These are phyloP conservation scores for Malassezia cuniculi DNA, from an alignment of 1,284 basidiomycete species.

Conservation along the genomic window DNA sequence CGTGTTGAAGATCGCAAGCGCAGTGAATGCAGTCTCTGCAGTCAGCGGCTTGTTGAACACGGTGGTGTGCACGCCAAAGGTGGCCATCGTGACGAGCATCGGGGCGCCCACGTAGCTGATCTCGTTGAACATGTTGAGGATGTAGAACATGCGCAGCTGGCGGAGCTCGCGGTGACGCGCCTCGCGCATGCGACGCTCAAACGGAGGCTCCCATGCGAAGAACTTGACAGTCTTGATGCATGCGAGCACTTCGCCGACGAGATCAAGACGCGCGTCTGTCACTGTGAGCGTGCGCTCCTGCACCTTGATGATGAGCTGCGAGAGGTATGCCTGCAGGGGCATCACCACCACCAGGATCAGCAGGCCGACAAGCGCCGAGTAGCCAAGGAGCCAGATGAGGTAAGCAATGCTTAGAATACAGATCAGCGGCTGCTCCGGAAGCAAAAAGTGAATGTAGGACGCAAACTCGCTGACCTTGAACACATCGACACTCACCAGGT, in stretches of 20 bases:
- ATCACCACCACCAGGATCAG: slow-evolving; percentile 35
- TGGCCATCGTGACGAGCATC: slow-evolving; percentile 54
- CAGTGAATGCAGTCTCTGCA: slow-evolving; percentile 49
- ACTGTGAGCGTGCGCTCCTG: slow-evolving; percentile 49
- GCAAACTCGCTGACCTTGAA: slow-evolving; percentile 43
- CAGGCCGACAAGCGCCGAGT: slow-evolving; percentile 47
- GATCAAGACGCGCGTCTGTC: slow-evolving; percentile 50
- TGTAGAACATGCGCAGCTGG: slow-evolving; percentile 47
- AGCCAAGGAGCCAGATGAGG: slow-evolving; percentile 50
- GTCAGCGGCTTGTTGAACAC: slow-evolving; percentile 49
- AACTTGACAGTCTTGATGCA: slow-evolving; percentile 54
- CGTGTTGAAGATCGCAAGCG: slow-evolving; percentile 50
- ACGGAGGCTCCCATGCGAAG: slow-evolving; percentile 50
- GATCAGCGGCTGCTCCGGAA: slow-evolving; percentile 48
- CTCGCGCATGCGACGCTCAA: slow-evolving; percentile 48
- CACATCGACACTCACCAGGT: slow-evolving; percentile 51
- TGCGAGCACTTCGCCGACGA: slow-evolving; percentile 51
- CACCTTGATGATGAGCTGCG: slow-evolving; percentile 47
- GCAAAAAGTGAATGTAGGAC: slow-evolving; percentile 46
- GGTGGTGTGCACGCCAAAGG: slow-evolving; percentile 54
- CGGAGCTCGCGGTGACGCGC: slow-evolving; percentile 48
- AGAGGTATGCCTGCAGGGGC: slow-evolving; percentile 42
- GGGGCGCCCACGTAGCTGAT: slow-evolving; percentile 52
- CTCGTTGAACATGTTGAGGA: slow-evolving; percentile 46
- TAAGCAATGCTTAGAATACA: slow-evolving; percentile 48